phyloP scores from a whole-genome alignment of 2,329 filamentous ascomycete species.

The Paramyrothecium sp. region DNA sequence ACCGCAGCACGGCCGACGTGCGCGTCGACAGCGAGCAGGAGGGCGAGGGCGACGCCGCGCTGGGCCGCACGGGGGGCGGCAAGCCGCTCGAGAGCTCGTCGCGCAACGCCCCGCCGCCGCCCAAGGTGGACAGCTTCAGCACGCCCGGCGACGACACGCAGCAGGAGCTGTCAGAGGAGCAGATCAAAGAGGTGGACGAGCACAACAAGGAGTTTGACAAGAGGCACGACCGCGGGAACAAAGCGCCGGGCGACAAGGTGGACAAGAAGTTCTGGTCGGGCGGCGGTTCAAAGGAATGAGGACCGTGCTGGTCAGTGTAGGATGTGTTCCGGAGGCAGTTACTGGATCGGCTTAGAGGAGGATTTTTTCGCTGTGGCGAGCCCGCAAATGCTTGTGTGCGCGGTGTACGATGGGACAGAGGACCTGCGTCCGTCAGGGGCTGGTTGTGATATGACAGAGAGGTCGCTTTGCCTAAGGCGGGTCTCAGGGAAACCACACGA shows the following conservation, averaged over 20 bases:
- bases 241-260: slow-evolving; percentile 48
- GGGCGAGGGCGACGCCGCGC: slow-evolving; percentile 22
- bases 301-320: not conserved
- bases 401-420: not conserved
- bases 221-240: slow-evolving; percentile 45
- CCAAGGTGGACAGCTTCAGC: slow-evolving; percentile 51
- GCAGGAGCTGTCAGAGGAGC: slow-evolving; percentile 43
- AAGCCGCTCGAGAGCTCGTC: slow-evolving; percentile 30
- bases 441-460: no score
- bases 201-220: slow-evolving; percentile 59
- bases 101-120: slow-evolving; percentile 36
- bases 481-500: no score
- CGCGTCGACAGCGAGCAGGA: slow-evolving; percentile 19
- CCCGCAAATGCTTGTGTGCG: not conserved
- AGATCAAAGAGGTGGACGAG: slow-evolving; percentile 54
- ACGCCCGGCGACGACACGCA: slow-evolving; percentile 30
- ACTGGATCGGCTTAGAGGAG: not conserved
- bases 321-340: not conserved
- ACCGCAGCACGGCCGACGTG: not conserved
- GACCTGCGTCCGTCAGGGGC: no score
- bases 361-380: not conserved
- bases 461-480: no score
- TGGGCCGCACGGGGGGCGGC: slow-evolving; percentile 38
- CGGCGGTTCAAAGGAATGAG: not conserved
- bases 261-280: slow-evolving; percentile 52